phyloP scores from a whole-genome alignment of 495 filamentous ascomycete species.

The Immersiella caudata region DNA sequence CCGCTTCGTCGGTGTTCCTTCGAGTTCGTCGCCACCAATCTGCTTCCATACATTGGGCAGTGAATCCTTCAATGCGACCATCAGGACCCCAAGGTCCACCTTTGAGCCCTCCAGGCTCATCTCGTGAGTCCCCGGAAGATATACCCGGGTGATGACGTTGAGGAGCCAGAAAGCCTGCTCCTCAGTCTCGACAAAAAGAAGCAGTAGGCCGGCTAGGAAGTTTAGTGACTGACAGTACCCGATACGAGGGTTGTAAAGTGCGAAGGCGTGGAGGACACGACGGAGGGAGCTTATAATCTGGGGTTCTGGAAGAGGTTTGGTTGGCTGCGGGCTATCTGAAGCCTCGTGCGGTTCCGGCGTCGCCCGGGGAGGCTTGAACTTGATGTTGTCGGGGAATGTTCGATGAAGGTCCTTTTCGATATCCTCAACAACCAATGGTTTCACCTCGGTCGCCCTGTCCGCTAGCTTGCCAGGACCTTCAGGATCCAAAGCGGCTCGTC shows the following conservation, averaged over 20 bases:
- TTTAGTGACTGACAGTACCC: slow-evolving; percentile 98
- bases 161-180: slow-evolving; percentile 95
- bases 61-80: slow-evolving; percentile 80
- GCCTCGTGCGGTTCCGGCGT: slow-evolving; percentile 9
- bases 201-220: slow-evolving; percentile 93
- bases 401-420: slow-evolving; percentile 95
- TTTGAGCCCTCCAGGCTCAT: slow-evolving; percentile 90
- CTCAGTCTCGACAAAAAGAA: slow-evolving; percentile 83
- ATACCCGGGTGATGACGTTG: slow-evolving; percentile 84
- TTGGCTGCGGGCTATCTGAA: slow-evolving; percentile 10
- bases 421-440: slow-evolving; percentile 76
- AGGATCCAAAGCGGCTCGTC: slow-evolving; percentile 40
- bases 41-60: slow-evolving; percentile 86
- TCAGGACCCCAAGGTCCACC: slow-evolving; percentile 91
- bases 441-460: slow-evolving; percentile 47
- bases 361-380: slow-evolving; percentile 69
- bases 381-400: slow-evolving; percentile 93
- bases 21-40: slow-evolving; percentile 75
- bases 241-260: slow-evolving; percentile 83
- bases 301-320: slow-evolving; percentile 60
- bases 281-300: slow-evolving; percentile 79
- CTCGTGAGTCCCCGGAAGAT: slow-evolving; percentile 91
- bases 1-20: slow-evolving; percentile 49
- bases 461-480: slow-evolving; percentile 24
- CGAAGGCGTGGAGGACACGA: slow-evolving; percentile 85